Conservation (phyloP, 805 yeast species). For the Metahyphopichia silvanorum region DNA sequence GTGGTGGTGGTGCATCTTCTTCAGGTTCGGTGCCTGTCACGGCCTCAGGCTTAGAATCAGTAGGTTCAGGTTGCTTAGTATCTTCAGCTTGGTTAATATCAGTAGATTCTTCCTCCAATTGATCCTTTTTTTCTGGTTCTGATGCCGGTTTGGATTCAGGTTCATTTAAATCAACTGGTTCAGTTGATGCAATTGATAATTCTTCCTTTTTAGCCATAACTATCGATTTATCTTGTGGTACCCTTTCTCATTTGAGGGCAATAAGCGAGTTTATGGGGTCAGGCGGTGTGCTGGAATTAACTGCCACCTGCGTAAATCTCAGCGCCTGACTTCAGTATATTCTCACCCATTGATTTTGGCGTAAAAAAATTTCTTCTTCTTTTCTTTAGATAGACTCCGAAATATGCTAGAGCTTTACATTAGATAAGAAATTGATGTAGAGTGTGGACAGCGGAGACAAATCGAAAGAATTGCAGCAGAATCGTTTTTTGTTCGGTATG, state of each 20-base stretch:
- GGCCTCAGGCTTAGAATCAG: neutral
- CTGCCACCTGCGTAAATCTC: neutral
- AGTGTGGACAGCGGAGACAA: constrained; percentile 52
- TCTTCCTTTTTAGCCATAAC: constrained; percentile 19
- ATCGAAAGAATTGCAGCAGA: too few relatives aligned
- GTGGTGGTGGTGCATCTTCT: constrained; percentile 31
- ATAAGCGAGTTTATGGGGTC: neutral
- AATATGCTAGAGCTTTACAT: constrained; percentile 40
- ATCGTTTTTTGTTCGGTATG: too few relatives aligned
- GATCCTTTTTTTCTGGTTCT: constrained; percentile 4
- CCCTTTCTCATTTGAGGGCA: neutral
- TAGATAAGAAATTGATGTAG: constrained; percentile 22
- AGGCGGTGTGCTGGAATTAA: too few relatives aligned
- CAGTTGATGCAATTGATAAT: constrained; percentile 28
- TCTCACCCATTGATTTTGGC: too few relatives aligned
- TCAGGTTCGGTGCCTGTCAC: neutral
- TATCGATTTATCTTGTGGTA: neutral
- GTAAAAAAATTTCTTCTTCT: constrained; percentile 11
- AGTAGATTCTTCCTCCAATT: neutral
- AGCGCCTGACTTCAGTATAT: neutral
- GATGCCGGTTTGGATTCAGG: constrained; percentile 5
- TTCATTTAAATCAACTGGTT: constrained; percentile 28
- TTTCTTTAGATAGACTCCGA: constrained; percentile 26
- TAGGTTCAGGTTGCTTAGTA: constrained; percentile 1
- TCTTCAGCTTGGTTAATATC: neutral